A percentile compares a stretch with the other conserved stretches of the same genome.
Conservation (phyloP, 306 rosid genomes). For the Sindora glabra region DNA sequence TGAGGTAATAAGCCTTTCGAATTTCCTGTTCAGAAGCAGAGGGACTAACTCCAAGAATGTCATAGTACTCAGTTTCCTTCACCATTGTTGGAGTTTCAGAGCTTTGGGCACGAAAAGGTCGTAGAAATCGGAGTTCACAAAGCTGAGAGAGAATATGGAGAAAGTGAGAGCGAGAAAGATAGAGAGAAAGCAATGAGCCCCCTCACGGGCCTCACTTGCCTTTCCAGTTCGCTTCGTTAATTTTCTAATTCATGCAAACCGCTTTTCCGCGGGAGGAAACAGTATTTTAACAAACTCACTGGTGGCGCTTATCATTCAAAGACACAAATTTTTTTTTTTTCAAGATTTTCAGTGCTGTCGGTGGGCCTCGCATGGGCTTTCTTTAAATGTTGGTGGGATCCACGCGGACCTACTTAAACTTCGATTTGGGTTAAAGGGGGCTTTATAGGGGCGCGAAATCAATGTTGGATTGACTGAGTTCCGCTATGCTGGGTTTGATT, state of each 20-base stretch:
- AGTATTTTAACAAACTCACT: slow-evolving; percentile 32
- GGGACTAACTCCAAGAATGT: slow-evolving; percentile 57
- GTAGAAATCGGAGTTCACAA: too few species aligned
- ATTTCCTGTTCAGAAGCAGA: slow-evolving; percentile 72
- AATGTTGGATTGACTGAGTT: background rate
- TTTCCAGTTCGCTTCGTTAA: slow-evolving; percentile 53
- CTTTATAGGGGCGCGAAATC: background rate
- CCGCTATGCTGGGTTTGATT: background rate
- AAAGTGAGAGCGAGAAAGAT: slow-evolving; percentile 1
- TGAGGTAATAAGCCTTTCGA: slow-evolving; percentile 86
- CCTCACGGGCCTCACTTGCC: slow-evolving; percentile 32
- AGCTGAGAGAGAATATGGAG: background rate
- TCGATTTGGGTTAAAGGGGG: background rate
- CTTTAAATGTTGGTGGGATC: background rate
- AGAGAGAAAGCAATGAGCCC: background rate
- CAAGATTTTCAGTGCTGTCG: background rate
- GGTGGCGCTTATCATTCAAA: slow-evolving; percentile 19
- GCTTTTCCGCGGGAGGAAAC: slow-evolving; percentile 69
- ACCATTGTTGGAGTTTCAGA: slow-evolving; percentile 32
- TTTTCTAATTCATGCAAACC: slow-evolving; percentile 33
- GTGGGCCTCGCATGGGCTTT: background rate
- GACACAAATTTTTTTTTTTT: too few species aligned
- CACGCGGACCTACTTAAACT: background rate
- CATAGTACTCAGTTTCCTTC: slow-evolving; percentile 80
- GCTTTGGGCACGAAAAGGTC: background rate